Base-by-base conservation (phyloP, 2,329 filamentous ascomycete genomes). In the Tolypocladium paradoxum region DNA sequence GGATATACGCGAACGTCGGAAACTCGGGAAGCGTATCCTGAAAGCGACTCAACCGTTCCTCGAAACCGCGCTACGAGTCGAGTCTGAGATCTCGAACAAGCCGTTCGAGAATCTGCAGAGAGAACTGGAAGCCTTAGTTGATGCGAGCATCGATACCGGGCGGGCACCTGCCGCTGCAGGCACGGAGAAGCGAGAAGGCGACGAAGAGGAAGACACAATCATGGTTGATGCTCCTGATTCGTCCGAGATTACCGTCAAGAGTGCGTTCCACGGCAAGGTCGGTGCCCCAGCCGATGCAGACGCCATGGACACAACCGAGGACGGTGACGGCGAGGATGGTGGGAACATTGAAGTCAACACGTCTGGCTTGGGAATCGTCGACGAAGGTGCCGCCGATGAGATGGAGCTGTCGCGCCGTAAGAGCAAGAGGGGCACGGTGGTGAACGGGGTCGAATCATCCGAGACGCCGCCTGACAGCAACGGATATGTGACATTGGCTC, bases 1-100 rank as follows among this genome's bases (percentile, higher is more conserved):
- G 55, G 90, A 95, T 61, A 82, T 90, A 55, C 87, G 88, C 54
- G 88, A 95, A 60, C 83, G 87, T 56, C 87, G 88, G 62, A 87
- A 86, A 60, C 74, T 95, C n/a, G 90, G 88, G 27, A 96, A 95
- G 69, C 83, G 90, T 29, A 95, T 96, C 56, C 79, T 95, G 59
- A 95, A 90, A 66, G 82, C 84, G 1, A 79, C 95, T 34, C 88
- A 95, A 65, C 83, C 87, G 16, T 78, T 83, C 46, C 74, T 96
- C 3, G 87, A 96, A 66, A 78, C 81, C 52, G 90, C 90, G 0
- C 71, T 90, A 48, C 80, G 79, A 51, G 88, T 88, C 52, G 92
- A 97, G 67, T 84, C 88, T n/a, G 88, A 93, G 55, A 77, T 95
- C 43, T 84, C 79, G 50, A 79, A 84, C 51, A 85, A 84, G 61